Base-by-base conservation (phyloP, 225 moss, liverwort and hornwort species). In the Pseudoscleropodium purum region DNA sequence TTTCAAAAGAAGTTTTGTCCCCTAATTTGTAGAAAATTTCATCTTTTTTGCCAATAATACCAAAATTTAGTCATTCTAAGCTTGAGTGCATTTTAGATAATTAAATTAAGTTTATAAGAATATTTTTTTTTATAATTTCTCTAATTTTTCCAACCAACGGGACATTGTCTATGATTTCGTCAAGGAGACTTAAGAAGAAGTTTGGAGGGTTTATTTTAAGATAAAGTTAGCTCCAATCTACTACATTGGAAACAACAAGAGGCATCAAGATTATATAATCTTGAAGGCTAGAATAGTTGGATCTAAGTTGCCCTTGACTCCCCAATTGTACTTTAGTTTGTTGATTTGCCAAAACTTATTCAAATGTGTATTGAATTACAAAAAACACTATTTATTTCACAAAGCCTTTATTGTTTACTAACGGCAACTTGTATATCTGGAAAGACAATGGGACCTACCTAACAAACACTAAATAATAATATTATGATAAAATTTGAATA, bases 371-470 rank as follows among this genome's bases (percentile, higher is more conserved):
- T 56, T 56, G 18, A 18, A 41, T 43, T 41, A 5, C 11, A 9
- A 41, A 15, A 72, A 15, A 43, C 9, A 26, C 13, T 72, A 41
- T 15, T 72, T 43, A 15, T 43, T 27, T 72, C 8, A n/a, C 7
- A 2, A 20, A n/a, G n/a, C n/a, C n/a, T n/a, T n/a, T n/a, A n/a
- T n/a, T n/a, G n/a, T n/a, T n/a, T n/a, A n/a, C n/a, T n/a, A n/a
- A n/a, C n/a, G n/a, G 4, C 72, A 72, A 41, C 15, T 41, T 41
- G 3, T 5, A 72, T 26, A 8, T 26, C 19, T 0, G 1, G 0
- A 24, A 41, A 72, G 15, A 8, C 15, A 41, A 41, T 1, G 0
- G 0, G 26, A 15, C 41, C 26, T 72, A 41, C 8, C 41, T 26
- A 15, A 4, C 9, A 73, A 16, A 9, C 0, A 9, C 5, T 73